Conservation (phyloP, 2,329 filamentous ascomycete species). For the Ceratocystiopsis brevicomis region DNA sequence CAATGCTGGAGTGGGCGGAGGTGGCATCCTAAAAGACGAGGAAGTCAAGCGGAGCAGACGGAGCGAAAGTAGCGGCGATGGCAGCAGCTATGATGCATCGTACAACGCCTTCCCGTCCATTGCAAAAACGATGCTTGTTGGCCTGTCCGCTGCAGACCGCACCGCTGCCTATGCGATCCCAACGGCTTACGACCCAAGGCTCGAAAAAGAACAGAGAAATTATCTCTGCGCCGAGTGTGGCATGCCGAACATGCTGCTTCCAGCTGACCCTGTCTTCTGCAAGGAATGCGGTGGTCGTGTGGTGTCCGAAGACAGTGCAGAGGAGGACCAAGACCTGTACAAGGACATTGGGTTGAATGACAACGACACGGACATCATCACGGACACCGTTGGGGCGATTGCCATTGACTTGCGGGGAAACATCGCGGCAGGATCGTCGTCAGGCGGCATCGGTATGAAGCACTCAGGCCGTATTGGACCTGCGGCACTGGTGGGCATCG, state of each 20-base stretch:
- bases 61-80: conserved; percentile 4
- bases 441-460: conserved; percentile 97
- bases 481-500: conserved; percentile 79
- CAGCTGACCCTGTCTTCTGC: too few species aligned
- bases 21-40: neutral
- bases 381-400: conserved; percentile 90
- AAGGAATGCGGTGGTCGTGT: too few species aligned
- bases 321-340: neutral
- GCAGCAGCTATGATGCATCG: conserved; percentile 1
- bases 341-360: conserved; percentile 1
- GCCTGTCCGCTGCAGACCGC: too few species aligned
- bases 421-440: conserved; percentile 89
- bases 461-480: conserved; percentile 80
- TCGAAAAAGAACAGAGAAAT: too few species aligned
- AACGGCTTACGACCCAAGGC: too few species aligned
- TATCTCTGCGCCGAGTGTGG: too few species aligned
- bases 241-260: too few species aligned
- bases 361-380: conserved; percentile 36
- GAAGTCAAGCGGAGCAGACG: neutral
- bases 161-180: too few species aligned
- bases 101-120: neutral
- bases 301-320: too few species aligned
- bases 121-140: neutral
- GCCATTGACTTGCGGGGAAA: conserved; percentile 71
- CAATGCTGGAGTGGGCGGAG: too few species aligned